Evolutionary conservation across 371 early-diverging fungal species (phyloP), one percentile per base, ranked within the genome.

Genomic region (Lichtheimia corymbifera): DNA sequence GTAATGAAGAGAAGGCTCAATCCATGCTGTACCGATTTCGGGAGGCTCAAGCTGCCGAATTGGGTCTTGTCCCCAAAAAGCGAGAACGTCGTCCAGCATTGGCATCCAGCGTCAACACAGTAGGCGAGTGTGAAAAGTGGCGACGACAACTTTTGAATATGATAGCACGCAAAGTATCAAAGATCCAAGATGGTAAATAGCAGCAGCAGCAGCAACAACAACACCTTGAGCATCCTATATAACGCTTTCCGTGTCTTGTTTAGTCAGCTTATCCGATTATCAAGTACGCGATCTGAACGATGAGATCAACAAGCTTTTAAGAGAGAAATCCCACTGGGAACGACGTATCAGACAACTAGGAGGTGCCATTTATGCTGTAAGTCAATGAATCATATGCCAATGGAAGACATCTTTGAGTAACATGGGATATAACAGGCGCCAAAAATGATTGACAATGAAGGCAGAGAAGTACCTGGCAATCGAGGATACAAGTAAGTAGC

Each of bases 1-100:
- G 96, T 74, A 96, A 96, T 79, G 92, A 96, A 82, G 97, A 97
- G 67, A 97, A 97, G 73, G 96, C 97, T 22, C 95, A 97, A 88
- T 96, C 98, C 45, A 97, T 96, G 96, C 87, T 97, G 28, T 94
- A 93, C 74, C 93, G 97, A 61, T 97, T 96, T 80, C 92, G 96
- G 64, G 94, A 93, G 68, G 96, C 95, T 24, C 93, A 96, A 74
- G 88, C 87, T 52, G 88, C 90, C 15, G 93, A 95, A 66, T 71
- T 90, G n/a, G 97, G 96, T 18, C 74, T 90, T 57, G 71, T 80
- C 44, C 68, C 64, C 15, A 81, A 81, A 54, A 81, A 82, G 55
- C 72, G 81, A 57, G 87, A 90, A 50, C 83, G 86, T 63, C 83
- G 96, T 56, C 96, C 97, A 1, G 87, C 78, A 24, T 79, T 89